Conservation (phyloP, 768 basidiomycete genomes). For the Suillus occidentalis region DNA sequence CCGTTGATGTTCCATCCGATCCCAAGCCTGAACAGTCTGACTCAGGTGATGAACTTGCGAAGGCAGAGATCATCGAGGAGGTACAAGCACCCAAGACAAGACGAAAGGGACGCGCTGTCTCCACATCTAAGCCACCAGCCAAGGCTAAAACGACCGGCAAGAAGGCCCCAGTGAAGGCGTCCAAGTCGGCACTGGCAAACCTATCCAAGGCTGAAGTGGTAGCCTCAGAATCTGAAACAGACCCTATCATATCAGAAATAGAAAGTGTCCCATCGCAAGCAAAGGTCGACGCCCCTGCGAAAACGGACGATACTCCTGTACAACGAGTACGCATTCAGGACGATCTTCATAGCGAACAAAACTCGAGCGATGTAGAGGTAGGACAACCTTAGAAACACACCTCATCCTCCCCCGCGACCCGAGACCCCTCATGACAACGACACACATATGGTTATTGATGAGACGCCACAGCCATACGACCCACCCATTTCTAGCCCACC, state of each 20-base stretch:
- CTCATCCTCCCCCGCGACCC: background rate
- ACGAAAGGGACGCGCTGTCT: conserved; percentile 3
- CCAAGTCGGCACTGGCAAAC: background rate
- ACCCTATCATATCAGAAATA: background rate
- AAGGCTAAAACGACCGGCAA: background rate
- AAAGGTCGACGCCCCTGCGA: background rate
- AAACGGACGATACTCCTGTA: background rate
- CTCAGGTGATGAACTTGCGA: conserved; percentile 27
- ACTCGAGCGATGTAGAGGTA: background rate
- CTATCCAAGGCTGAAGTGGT: background rate
- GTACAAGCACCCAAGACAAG: conserved; percentile 12
- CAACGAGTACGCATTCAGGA: background rate
- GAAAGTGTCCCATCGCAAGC: background rate
- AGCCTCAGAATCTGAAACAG: background rate
- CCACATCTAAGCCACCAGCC: background rate
- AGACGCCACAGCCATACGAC: background rate
- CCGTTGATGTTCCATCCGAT: background rate
- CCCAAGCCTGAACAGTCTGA: background rate
- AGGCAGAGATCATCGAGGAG: conserved; percentile 14
- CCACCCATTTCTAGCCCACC: background rate
- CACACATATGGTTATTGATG: background rate
- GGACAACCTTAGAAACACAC: background rate
- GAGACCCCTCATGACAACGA: background rate
- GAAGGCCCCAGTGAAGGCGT: background rate
- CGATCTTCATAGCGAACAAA: background rate